Conservation (phyloP, 129 eudicot species). For the Calendula officinalis region DNA sequence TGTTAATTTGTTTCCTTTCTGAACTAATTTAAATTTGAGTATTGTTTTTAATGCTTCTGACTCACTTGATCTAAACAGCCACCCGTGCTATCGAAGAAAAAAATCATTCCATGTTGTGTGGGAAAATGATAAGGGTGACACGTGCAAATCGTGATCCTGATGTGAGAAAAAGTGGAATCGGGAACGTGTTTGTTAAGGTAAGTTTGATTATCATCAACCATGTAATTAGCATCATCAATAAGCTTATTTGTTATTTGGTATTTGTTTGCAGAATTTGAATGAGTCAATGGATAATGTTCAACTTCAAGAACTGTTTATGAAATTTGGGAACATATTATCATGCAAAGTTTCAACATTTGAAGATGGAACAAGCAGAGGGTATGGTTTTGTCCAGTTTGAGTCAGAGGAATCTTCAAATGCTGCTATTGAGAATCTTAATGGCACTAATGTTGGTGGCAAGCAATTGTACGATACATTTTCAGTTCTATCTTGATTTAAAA, state of each 20-base stretch:
- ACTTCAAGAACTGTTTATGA: conserved; percentile 72
- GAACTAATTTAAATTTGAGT: too few species aligned
- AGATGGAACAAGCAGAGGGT: conserved; percentile 79
- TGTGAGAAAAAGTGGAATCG: conserved; percentile 70
- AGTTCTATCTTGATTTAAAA: background rate
- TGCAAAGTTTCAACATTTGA: conserved; percentile 72
- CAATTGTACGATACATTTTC: conserved; percentile 51
- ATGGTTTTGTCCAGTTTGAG: conserved; percentile 88
- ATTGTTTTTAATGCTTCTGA: background rate
- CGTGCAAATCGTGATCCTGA: conserved; percentile 84
- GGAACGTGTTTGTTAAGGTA: conserved; percentile 89
- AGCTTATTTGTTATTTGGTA: conserved; percentile 1
- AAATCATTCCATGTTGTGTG: conserved; percentile 61
- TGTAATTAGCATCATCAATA: background rate
- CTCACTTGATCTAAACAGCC: conserved; percentile 42
- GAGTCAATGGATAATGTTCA: conserved; percentile 55
- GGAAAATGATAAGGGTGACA: conserved; percentile 73
- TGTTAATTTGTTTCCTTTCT: background rate
- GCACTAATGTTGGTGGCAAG: conserved; percentile 61
- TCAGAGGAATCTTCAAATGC: conserved; percentile 66
- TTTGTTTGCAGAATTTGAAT: conserved; percentile 64
- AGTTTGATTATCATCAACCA: background rate
- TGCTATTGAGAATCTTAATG: conserved; percentile 83
- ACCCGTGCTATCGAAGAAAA: conserved; percentile 62
- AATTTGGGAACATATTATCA: conserved; percentile 71